Conservation (phyloP, 179 eudicot species). For the Actinidia chinensis region DNA sequence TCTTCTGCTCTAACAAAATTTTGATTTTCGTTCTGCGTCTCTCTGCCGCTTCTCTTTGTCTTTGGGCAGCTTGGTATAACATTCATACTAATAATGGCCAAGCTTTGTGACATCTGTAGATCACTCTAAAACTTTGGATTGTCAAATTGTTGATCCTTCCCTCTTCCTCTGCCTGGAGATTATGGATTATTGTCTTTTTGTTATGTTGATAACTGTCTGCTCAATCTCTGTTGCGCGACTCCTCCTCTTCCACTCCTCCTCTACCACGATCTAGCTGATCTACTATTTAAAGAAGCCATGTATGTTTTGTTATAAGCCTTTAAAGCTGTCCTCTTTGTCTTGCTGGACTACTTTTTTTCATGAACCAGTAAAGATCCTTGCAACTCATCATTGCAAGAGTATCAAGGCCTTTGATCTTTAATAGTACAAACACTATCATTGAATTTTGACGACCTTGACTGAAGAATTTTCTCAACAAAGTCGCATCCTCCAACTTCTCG, state of each 20-base stretch:
- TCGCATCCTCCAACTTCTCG: background rate
- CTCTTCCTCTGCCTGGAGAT: background rate
- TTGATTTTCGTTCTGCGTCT: too few relatives aligned
- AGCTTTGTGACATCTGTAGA: too few relatives aligned
- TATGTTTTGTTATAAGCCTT: too few relatives aligned
- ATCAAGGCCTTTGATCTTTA: background rate
- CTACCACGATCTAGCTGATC: background rate
- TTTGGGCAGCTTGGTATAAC: too few relatives aligned
- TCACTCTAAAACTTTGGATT: too few relatives aligned
- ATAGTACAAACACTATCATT: too few relatives aligned
- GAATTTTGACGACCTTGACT: background rate
- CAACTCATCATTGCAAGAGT: background rate
- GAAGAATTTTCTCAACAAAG: background rate
- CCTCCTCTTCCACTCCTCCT: too few relatives aligned
- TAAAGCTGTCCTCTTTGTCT: background rate
- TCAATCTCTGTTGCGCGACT: background rate
- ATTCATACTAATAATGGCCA: too few relatives aligned
- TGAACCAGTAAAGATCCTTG: background rate
- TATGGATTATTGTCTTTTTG: background rate
- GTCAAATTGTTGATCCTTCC: too few relatives aligned
- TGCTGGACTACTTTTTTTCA: background rate
- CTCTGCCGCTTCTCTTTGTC: too few relatives aligned
- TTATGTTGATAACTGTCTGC: background rate
- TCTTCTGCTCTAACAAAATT: too few relatives aligned
- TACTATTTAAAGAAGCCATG: background rate